Base-by-base conservation (phyloP, 1,284 basidiomycete species). In the Ustilago nuda region DNA sequence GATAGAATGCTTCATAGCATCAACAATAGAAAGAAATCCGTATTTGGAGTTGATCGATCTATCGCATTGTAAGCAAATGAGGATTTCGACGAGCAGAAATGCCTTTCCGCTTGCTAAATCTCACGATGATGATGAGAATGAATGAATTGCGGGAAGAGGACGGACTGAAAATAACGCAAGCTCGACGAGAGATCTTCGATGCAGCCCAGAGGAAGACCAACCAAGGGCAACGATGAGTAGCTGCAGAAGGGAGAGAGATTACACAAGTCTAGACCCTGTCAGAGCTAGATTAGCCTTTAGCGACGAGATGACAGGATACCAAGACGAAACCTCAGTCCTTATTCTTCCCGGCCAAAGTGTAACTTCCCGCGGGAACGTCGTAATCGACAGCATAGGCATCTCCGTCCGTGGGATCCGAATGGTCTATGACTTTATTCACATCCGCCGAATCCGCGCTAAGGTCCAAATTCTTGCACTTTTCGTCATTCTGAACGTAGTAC, bases 41-140 rank as follows among this genome's bases (percentile, higher is more conserved):
- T 69, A 56, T 8, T 17, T 74, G 4, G 61, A 74, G 12, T 12
- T 32, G 8, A 53, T 69, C 15, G 66, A 74, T 23, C 52, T 74
- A 4, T 55, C 55, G 39, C 50, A 61, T 9, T 74, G 72, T 56
- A 64, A 66, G 45, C 61, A 65, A 55, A 69, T 74, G 61, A 51
- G 61, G 2, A 61, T 74, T 23, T 52, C 53, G 8, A 62, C 61
- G 2, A 19, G 72, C 2, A 41, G 66, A 2, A 66, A 74, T 32
- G 72, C 72, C 0, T 74, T 74, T 27, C 41, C 56, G 7, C 59
- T 67, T 9, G 61, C 64, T 23, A 2, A 23, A 23, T 23, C 23
- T 2, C 23, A 23, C 23, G 23, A 23, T 23, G 23, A 23, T 23
- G 23, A 23, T 23, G 23, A 23, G 23, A 23, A 23, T 2, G 23